These are phyloP conservation scores for Penicillium subrubescens DNA, from an alignment of 495 filamentous ascomycete species.

Conservation along the genomic window DNA sequence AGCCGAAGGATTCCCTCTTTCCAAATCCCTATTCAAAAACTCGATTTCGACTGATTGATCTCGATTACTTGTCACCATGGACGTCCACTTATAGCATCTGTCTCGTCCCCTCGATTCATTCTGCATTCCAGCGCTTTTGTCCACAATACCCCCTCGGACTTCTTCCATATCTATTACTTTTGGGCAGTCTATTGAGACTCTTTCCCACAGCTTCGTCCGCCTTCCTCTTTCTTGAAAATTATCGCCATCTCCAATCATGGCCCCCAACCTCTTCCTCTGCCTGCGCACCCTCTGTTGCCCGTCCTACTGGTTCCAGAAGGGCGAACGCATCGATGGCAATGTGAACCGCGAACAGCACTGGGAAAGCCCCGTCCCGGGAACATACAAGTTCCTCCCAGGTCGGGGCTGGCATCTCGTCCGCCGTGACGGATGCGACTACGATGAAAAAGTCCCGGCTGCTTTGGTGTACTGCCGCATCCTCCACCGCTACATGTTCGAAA, in stretches of 20 bases:
- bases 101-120: conserved; percentile 22
- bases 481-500: conserved; percentile 49
- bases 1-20: conserved; percentile 26
- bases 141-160: conserved; percentile 25
- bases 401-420: conserved; percentile 48
- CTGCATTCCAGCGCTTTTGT: conserved; percentile 26
- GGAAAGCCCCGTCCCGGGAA: conserved; percentile 48
- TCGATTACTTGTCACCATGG: conserved; percentile 35
- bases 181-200: conserved; percentile 1
- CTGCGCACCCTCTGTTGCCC: conserved; percentile 45
- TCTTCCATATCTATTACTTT: conserved; percentile 13
- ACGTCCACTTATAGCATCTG: conserved; percentile 39
- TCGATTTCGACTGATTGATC: conserved; percentile 24
- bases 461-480: conserved; percentile 52
- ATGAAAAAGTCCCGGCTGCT: conserved; percentile 43
- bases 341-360: conserved; percentile 47
- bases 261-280: conserved; percentile 51
- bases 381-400: conserved; percentile 47
- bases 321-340: conserved; percentile 40
- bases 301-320: conserved; percentile 47
- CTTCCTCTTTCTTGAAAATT: not conserved
- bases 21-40: conserved; percentile 21
- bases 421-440: conserved; percentile 38
- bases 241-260: conserved; percentile 32
- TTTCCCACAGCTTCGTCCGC: not conserved